phyloP scores from a whole-genome alignment of 352 stramenopile species.

The Albugo candida region DNA sequence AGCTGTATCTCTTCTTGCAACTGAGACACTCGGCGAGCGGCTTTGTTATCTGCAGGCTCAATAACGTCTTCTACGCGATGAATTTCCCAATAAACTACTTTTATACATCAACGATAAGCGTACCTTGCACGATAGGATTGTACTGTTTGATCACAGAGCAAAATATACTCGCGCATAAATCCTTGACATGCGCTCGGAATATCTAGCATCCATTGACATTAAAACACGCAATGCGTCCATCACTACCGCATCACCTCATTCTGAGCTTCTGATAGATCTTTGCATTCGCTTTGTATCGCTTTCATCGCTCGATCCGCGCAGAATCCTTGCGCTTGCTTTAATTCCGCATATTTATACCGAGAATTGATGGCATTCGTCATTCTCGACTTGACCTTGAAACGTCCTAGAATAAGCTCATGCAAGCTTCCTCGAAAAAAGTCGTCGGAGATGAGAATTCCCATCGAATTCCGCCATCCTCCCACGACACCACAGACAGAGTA shows the following conservation, averaged over 20 bases:
- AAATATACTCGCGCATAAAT: slow-evolving; percentile 57
- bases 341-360: slow-evolving; percentile 54
- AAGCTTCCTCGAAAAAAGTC: no score
- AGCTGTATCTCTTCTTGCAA: slow-evolving; percentile 29
- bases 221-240: background rate
- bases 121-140: slow-evolving; percentile 40
- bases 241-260: slow-evolving; percentile 14
- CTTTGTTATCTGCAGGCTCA: slow-evolving; percentile 27
- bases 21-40: slow-evolving; percentile 18
- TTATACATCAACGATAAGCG: background rate
- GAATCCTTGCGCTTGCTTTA: slow-evolving; percentile 50
- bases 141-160: slow-evolving; percentile 43
- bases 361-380: slow-evolving; percentile 1
- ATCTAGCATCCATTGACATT: slow-evolving; percentile 11
- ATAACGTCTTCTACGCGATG: slow-evolving; percentile 22
- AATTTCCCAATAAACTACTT: no score
- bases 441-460: no score
- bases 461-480: no score
- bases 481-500: no score
- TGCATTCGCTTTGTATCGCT: slow-evolving; percentile 27
- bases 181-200: slow-evolving; percentile 50
- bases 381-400: no score
- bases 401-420: no score
- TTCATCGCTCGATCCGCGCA: slow-evolving; percentile 34
- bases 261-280: slow-evolving; percentile 27